Conservation (phyloP, 352 stramenopile species). For the Pythium myriotylum region DNA sequence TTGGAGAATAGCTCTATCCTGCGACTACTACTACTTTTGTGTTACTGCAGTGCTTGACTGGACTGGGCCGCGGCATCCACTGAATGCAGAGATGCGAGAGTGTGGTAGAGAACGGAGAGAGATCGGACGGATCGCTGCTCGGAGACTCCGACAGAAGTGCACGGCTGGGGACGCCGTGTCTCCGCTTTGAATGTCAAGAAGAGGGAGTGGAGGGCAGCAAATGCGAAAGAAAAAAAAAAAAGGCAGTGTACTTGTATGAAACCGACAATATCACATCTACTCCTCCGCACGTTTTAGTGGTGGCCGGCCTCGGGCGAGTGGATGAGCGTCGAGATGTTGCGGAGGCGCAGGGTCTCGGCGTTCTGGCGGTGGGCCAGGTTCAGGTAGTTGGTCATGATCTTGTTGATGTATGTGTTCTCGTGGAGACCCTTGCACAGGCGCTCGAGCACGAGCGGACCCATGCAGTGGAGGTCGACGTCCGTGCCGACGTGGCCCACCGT, state of each 20-base stretch:
- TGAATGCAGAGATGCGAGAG: no score
- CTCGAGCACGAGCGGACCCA: constrained; percentile 54
- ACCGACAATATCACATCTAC: neutral
- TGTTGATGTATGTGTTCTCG: constrained; percentile 76
- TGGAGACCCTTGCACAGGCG: constrained; percentile 68
- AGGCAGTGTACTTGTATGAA: neutral
- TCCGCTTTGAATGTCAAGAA: no score
- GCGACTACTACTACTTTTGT: no score
- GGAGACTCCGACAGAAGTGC: no score
- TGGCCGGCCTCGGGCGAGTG: constrained; percentile 17
- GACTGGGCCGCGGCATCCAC: no score
- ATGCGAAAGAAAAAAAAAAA: no score
- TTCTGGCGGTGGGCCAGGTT: constrained; percentile 58
- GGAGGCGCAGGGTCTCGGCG: constrained; percentile 53
- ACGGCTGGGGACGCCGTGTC: no score
- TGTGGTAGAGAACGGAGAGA: no score
- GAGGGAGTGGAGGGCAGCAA: no score
- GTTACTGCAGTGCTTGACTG: no score
- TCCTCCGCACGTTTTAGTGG: constrained; percentile 9
- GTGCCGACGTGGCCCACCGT: constrained; percentile 68
- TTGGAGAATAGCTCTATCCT: no score
- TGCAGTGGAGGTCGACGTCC: constrained; percentile 78
- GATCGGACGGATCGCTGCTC: no score
- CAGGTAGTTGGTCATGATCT: constrained; percentile 74
- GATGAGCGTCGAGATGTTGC: constrained; percentile 31